phyloP scores from a whole-genome alignment of 2,329 filamentous ascomycete genomes.

The Xylaria sp. region DNA sequence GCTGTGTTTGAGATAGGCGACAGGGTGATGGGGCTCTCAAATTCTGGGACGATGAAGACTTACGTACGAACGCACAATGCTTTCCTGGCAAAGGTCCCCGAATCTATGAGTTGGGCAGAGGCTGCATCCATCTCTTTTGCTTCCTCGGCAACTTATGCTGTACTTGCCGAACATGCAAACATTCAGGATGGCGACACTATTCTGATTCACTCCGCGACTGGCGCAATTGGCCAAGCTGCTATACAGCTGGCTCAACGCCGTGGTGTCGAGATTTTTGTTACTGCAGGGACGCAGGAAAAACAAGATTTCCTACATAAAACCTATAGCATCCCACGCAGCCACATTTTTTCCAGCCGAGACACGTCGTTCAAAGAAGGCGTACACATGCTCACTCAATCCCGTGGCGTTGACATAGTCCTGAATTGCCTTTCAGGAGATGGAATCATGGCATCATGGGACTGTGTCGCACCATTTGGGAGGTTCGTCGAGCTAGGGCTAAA shows the following conservation, averaged over 20 bases:
- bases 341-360: conserved; percentile 38
- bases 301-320: conserved; percentile 21
- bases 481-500: conserved; percentile 41
- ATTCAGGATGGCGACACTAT: conserved; percentile 36
- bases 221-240: conserved; percentile 30
- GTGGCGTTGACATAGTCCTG: conserved; percentile 39
- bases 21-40: conserved; percentile 41
- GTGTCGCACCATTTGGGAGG: conserved; percentile 46
- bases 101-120: conserved; percentile 34
- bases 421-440: conserved; percentile 34
- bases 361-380: conserved; percentile 31
- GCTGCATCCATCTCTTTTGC: conserved; percentile 42
- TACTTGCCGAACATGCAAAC: conserved; percentile 39
- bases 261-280: conserved; percentile 30
- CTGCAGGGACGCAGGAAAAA: conserved; percentile 35
- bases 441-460: conserved; percentile 45
- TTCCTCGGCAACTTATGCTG: conserved; percentile 39
- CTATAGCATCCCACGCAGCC: conserved; percentile 32
- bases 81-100: conserved; percentile 38
- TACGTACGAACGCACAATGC: conserved; percentile 36
- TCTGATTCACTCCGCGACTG: conserved; percentile 30
- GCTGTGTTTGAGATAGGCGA: conserved; percentile 38
- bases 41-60: conserved; percentile 40
- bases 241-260: conserved; percentile 20
- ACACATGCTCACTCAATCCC: conserved; percentile 20